phyloP scores from a whole-genome alignment of 2,329 filamentous ascomycete genomes.

The Elsinoe batatas region DNA sequence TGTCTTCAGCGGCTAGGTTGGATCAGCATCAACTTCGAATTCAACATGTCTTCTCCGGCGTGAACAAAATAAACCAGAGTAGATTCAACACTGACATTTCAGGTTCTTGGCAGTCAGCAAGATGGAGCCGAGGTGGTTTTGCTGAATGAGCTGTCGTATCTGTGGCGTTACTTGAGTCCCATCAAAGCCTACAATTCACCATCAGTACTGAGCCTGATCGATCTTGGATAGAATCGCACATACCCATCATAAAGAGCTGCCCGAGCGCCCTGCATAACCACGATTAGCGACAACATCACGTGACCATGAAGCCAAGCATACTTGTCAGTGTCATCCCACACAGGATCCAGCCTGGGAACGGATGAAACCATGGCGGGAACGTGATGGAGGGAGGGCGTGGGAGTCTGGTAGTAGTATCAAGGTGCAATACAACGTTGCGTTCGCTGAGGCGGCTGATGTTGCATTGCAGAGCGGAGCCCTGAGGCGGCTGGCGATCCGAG shows the following conservation, averaged over 20 bases:
- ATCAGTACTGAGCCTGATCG: slow-evolving; percentile 16
- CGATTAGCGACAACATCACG: slow-evolving; percentile 25
- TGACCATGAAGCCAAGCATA: slow-evolving; percentile 36
- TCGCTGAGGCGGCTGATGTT: slow-evolving; percentile 8
- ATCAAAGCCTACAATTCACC: slow-evolving; percentile 53
- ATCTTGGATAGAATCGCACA: neutral
- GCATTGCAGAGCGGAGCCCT: slow-evolving; percentile 11
- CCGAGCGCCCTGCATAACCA: slow-evolving; percentile 34
- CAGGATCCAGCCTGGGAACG: slow-evolving; percentile 34
- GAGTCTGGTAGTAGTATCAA: neutral
- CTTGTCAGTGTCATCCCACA: slow-evolving; percentile 68
- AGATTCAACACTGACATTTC: slow-evolving; percentile 52
- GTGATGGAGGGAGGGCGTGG: neutral
- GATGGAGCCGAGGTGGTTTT: slow-evolving; percentile 82
- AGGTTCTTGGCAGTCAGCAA: slow-evolving; percentile 75
- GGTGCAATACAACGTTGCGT: slow-evolving; percentile 10
- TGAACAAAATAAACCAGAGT: neutral
- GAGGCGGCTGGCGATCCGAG: slow-evolving; percentile 4
- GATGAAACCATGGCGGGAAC: slow-evolving; percentile 9
- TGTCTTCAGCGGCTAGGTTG: slow-evolving; percentile 71
- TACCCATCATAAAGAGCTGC: slow-evolving; percentile 27
- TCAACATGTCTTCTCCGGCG: neutral
- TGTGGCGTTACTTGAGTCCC: slow-evolving; percentile 74
- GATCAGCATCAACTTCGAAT: neutral
- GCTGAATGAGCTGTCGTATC: slow-evolving; percentile 68